Base-by-base conservation (phyloP, 805 yeast species). In the Groenewaldozyma salmanticensis region DNA sequence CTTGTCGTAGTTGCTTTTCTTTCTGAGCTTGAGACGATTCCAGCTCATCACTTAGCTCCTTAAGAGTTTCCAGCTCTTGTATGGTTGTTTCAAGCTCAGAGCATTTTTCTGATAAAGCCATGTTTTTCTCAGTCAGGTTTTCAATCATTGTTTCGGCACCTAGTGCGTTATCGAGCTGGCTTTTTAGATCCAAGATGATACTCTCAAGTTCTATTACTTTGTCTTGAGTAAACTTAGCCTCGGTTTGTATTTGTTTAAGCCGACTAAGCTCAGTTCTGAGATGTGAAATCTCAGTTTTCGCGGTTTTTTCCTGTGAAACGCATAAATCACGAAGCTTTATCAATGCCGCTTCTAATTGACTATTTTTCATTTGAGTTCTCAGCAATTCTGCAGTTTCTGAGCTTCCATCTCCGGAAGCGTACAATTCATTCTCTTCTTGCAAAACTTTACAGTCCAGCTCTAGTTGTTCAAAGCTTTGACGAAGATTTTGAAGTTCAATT, bases 31-130 rank as follows among this genome's bases (percentile, higher is more conserved):
- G 76, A 33, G 56, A 59, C 7, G 65, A 66, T 41, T 75, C 79
- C 22, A 77, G 57, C 40, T 72, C 72, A 40, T 65, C 71, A 43
- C 73, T 74, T 6, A 78, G 52, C 35, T 68, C 71, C 43, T 72
- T 72, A 17, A 79, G 52, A 38, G 72, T 76, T 35, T 68, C 74
- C 27, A 77, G 58, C 18, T 78, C 81, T 1, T 62, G 62, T 1
- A 77, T 60, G 0, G 73, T 64, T 3, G 47, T 47, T 24, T 64
- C 55, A 17, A 76, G 57, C n/a, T 52, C 57, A 2, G 47, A 48
- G 4, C 74, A 59, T 33, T 65, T 54, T 7, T 52, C 57, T 16
- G 48, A 50, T 17, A 74, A 56, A 20, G 52, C 62, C 5, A 59
- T 39, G 39, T 71, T 71, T 41, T 66, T 48, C 21, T 56, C 57